These are phyloP conservation scores for Cucurbita maxima DNA, from an alignment of 306 rosid species.

Conservation along the genomic window DNA sequence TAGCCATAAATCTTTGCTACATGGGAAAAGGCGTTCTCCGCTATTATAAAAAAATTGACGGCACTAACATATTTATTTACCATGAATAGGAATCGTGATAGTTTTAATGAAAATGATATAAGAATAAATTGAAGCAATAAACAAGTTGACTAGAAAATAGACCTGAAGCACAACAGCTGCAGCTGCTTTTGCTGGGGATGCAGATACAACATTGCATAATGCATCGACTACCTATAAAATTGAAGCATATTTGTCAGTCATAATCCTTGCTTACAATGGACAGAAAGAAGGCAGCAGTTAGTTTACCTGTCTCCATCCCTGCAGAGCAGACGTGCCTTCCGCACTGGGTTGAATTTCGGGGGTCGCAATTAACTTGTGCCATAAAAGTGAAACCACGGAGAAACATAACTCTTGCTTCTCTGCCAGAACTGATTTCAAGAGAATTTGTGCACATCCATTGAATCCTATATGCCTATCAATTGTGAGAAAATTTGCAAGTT, in stretches of 20 bases:
- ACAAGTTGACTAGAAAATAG: conserved; percentile 9
- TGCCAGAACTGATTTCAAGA: conserved; percentile 63
- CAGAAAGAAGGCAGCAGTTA: background rate
- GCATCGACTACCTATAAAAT: conserved; percentile 76
- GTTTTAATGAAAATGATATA: background rate
- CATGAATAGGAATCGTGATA: background rate
- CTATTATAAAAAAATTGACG: background rate
- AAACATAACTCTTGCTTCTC: conserved; percentile 91
- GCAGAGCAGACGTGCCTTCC: conserved; percentile 96
- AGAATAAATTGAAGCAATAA: background rate
- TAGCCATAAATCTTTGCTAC: background rate
- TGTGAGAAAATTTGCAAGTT: conserved; percentile 88
- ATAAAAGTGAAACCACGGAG: conserved; percentile 83
- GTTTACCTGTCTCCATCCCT: conserved; percentile 96
- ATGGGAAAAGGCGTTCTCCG: background rate
- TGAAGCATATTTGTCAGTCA: background rate
- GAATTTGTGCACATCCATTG: conserved; percentile 63
- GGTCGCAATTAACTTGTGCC: conserved; percentile 90
- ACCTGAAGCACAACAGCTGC: conserved; percentile 98
- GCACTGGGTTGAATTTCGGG: conserved; percentile 87
- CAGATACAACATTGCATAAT: conserved; percentile 85
- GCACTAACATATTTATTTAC: background rate
- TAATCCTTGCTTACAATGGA: background rate
- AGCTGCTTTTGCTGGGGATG: conserved; percentile 86
- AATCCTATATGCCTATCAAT: conserved; percentile 89